These are phyloP conservation scores for Hemileia vastatrix DNA, from an alignment of 1,284 basidiomycete species.

Conservation along the genomic window DNA sequence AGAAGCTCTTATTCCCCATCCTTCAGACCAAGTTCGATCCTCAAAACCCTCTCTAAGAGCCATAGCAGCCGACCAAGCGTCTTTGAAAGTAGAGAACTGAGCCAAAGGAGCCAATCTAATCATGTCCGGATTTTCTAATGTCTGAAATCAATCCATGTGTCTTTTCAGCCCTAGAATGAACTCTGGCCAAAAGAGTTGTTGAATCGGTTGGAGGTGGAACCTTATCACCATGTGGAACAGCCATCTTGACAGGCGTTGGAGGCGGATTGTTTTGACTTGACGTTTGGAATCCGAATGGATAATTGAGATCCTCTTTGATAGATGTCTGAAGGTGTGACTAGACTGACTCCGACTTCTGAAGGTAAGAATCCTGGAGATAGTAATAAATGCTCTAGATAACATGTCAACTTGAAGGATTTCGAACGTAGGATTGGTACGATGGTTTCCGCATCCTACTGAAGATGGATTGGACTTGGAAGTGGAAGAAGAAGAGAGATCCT, in stretches of 20 bases:
- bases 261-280: too few species aligned
- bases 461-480: constrained; percentile 56
- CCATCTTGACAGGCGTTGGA: too few species aligned
- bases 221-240: constrained; percentile 19
- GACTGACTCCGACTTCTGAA: constrained; percentile 58
- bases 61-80: constrained; percentile 36
- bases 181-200: constrained; percentile 30
- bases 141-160: constrained; percentile 32
- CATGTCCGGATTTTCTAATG: too few species aligned
- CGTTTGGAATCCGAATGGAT: too few species aligned
- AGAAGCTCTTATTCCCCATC: neutral
- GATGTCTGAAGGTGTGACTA: constrained; percentile 65
- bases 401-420: constrained; percentile 10
- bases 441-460: constrained; percentile 11
- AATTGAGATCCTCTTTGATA: constrained; percentile 70
- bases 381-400: constrained; percentile 10
- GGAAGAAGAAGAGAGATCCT: constrained; percentile 70
- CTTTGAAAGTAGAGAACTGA: constrained; percentile 34
- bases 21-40: constrained; percentile 25
- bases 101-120: constrained; percentile 38
- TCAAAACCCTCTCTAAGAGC: constrained; percentile 28
- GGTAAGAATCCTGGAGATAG: constrained; percentile 45
- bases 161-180: constrained; percentile 32
- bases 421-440: constrained; percentile 6
- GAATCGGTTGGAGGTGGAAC: constrained; percentile 33